phyloP scores from a whole-genome alignment of 495 filamentous ascomycete genomes.

The Aspergillus egyptiacus region DNA sequence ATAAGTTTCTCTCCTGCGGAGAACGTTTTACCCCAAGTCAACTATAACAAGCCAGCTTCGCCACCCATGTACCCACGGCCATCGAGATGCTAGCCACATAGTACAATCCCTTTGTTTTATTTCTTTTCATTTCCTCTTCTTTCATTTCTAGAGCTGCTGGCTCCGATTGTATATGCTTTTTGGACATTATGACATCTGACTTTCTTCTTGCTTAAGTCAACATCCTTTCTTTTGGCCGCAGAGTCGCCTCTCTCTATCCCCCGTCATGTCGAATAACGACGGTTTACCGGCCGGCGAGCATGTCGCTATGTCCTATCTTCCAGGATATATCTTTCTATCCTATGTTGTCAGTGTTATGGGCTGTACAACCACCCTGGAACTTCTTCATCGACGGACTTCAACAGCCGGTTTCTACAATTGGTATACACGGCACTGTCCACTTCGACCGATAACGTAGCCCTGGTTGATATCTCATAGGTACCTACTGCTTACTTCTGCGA shows the following conservation, averaged over 20 bases:
- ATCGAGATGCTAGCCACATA: background rate
- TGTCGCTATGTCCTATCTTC: slow-evolving; percentile 43
- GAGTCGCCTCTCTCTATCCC: slow-evolving; percentile 8
- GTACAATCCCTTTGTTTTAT: too few species aligned
- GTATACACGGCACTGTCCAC: slow-evolving; percentile 31
- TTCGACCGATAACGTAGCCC: background rate
- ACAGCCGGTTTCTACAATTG: slow-evolving; percentile 63
- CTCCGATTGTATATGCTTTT: background rate
- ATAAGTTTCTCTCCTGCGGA: slow-evolving; percentile 3
- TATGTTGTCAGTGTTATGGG: slow-evolving; percentile 75
- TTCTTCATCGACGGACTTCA: slow-evolving; percentile 71
- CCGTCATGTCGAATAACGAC: slow-evolving; percentile 20
- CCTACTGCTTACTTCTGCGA: slow-evolving; percentile 61
- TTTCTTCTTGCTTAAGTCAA: background rate
- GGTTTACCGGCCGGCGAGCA: slow-evolving; percentile 2
- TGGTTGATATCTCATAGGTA: slow-evolving; percentile 44
- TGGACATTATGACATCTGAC: background rate
- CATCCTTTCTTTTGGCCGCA: background rate
- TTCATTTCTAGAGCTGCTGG: background rate
- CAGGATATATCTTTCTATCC: slow-evolving; percentile 64
- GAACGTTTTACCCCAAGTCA: background rate
- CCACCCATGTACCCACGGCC: background rate
- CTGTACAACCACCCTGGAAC: slow-evolving; percentile 69
- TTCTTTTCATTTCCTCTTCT: background rate
- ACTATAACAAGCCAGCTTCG: slow-evolving; percentile 3